A percentile compares a stretch with the other conserved stretches of the same genome.
Conservation (phyloP, 257 asterid species). For the Fraxinus excelsior region DNA sequence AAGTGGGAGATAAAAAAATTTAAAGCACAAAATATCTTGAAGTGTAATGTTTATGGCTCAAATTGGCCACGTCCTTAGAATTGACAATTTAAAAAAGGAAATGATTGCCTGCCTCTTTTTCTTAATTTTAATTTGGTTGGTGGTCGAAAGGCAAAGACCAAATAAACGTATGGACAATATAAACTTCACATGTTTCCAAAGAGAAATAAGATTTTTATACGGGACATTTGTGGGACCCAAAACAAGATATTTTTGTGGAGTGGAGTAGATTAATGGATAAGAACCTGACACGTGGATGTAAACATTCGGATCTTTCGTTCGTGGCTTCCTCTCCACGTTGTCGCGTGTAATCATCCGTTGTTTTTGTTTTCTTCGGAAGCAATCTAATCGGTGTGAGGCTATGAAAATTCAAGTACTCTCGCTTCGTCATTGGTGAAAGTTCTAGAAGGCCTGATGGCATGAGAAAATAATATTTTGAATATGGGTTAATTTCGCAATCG, state of each 20-base stretch:
- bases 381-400: conserved; percentile 2
- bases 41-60: conserved; percentile 48
- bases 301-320: conserved; percentile 32
- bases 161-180: conserved; percentile 29
- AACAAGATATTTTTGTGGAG: conserved; percentile 58
- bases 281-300: conserved; percentile 54
- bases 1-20: background rate
- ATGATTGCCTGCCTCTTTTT: conserved; percentile 21
- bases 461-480: no score
- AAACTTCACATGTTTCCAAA: conserved; percentile 19
- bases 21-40: conserved; percentile 53
- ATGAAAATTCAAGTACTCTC: background rate
- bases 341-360: conserved; percentile 25
- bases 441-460: no score
- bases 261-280: conserved; percentile 36
- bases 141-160: background rate
- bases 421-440: conserved; percentile 11
- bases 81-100: conserved; percentile 33
- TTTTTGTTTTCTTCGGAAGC: background rate
- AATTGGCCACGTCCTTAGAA: conserved; percentile 53
- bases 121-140: conserved; percentile 25
- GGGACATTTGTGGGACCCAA: conserved; percentile 30
- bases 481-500: no score
- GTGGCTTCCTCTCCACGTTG: conserved; percentile 50
- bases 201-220: conserved; percentile 19